Conservation (phyloP, 345 rosid genomes). For the Eutrema yunnanense region DNA sequence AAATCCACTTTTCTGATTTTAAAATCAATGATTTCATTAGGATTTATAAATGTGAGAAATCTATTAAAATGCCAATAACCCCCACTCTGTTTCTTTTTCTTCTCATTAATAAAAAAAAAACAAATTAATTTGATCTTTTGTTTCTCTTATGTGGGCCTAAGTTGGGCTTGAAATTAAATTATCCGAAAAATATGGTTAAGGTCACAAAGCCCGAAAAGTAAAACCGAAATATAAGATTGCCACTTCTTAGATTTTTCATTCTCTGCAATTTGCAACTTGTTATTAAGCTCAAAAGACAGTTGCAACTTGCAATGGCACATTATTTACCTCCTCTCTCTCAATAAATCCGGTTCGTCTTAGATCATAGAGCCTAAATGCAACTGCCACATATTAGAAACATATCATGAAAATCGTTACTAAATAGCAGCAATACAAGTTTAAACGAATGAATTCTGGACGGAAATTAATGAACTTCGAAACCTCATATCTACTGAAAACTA, state of each 20-base stretch:
- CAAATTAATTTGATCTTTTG: no score
- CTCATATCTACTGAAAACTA: no score
- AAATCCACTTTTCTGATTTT: no score
- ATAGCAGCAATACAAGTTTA: no score
- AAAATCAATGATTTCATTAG: no score
- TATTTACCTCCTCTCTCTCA: slow-evolving; percentile 75
- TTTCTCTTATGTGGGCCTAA: background rate
- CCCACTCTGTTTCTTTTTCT: slow-evolving; percentile 19
- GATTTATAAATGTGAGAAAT: no score
- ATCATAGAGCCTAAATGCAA: slow-evolving; percentile 81
- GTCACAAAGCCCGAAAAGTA: no score
- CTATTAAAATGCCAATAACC: no score
- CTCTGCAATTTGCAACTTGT: background rate
- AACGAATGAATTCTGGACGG: no score
- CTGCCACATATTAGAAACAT: slow-evolving; percentile 38
- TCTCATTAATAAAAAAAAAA: no score
- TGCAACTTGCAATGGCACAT: background rate
- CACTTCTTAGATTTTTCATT: background rate
- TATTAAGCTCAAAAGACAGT: background rate
- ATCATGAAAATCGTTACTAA: background rate
- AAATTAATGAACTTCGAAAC: no score
- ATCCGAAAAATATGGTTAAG: background rate
- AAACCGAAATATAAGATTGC: no score
- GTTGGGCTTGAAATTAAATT: background rate
- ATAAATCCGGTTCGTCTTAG: slow-evolving; percentile 79